Evolutionary conservation across 176 grass and related monocot genomes (phyloP), one percentile per base, ranked within the genome.

Genomic region (Tillandsia leiboldiana): DNA sequence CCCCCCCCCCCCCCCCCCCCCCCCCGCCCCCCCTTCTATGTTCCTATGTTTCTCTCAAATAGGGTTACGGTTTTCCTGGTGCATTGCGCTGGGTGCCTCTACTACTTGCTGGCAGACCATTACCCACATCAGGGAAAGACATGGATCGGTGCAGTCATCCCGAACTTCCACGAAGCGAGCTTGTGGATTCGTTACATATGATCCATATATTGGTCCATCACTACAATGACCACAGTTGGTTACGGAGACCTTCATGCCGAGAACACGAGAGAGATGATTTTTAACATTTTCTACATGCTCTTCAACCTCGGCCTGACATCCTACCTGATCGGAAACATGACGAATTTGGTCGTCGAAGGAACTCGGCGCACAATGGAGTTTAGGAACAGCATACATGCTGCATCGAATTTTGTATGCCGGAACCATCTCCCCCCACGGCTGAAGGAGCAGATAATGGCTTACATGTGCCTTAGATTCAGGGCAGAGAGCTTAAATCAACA

Each of bases 231-330:
- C 18, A 97, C 93, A 13, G 93, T 97, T 72, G 93, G 93, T 33
- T 97, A 97, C 70, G 93, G 93, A 71, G 93, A 97, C 70, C 86
- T 97, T 1, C 89, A 92, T 74, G 93, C 93, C 47, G 27, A 87
- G 73, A 97, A 97, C 81, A 97, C 82, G 22, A 24, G 88, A 56
- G 93, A 97, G 77, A 97, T 97, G 93, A 64, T 97, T 70, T 97
- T 92, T 76, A 97, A 97, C 78, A 97, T 97, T 57, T 92, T 97
- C 78, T 97, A 92, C 58, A 97, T 97, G 93, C 86, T 96, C 53
- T 97, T 91, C 72, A 97, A 92, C 75, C 90, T 96, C 27, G 86
- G 89, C 50, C 84, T 97, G 51, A 92, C 93, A 1, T 79, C 93
- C 12, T 97, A 97, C 80, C 75, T 97, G 83, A 97, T 92, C 66